phyloP scores from a whole-genome alignment of 2,329 filamentous ascomycete genomes.

The Stemphylium lycopersici region DNA sequence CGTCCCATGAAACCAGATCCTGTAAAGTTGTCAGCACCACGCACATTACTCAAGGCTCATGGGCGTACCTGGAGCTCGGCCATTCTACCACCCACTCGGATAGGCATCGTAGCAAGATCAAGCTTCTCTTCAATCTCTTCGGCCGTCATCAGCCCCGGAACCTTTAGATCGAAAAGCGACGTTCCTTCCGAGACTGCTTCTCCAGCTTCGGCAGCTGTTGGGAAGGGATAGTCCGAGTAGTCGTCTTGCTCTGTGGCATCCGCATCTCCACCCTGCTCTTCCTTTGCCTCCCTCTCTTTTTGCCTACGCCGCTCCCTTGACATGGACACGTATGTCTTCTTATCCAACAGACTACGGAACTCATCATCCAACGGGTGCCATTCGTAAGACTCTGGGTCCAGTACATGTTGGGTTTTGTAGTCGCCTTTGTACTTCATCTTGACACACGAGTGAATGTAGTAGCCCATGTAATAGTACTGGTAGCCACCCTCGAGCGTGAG shows the following conservation, averaged over 20 bases:
- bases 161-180: constrained; percentile 65
- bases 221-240: constrained; percentile 33
- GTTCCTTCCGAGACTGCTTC: constrained; percentile 44
- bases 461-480: constrained; percentile 81
- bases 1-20: constrained; percentile 66
- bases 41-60: neutral
- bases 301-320: constrained; percentile 41
- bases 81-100: constrained; percentile 54
- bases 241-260: constrained; percentile 13
- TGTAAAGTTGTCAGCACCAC: constrained; percentile 44
- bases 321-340: constrained; percentile 61
- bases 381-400: constrained; percentile 69
- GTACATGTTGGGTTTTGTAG: constrained; percentile 74
- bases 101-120: constrained; percentile 64
- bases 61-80: constrained; percentile 44
- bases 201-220: constrained; percentile 38
- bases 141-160: constrained; percentile 69
- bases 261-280: neutral
- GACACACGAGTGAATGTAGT: constrained; percentile 78
- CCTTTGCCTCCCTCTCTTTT: constrained; percentile 11
- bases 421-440: constrained; percentile 90
- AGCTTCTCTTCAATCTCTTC: constrained; percentile 58
- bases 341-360: constrained; percentile 59
- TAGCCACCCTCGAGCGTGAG: constrained; percentile 73
- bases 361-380: constrained; percentile 67